phyloP scores from a whole-genome alignment of 345 rosid species.

The Arabidopsis suecica region DNA sequence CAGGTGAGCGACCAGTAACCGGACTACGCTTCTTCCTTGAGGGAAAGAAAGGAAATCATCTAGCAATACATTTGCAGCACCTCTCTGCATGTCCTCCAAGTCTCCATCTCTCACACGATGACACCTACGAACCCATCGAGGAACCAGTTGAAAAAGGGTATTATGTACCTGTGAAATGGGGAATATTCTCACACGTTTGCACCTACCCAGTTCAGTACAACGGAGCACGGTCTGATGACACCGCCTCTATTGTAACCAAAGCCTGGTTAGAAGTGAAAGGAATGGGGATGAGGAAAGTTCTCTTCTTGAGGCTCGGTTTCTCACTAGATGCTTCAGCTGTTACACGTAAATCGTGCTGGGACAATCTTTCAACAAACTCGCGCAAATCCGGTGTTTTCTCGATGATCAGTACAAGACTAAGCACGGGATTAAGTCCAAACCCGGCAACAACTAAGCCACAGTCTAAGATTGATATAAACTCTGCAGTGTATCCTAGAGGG shows the following conservation, averaged over 20 bases:
- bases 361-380: slow-evolving; percentile 62
- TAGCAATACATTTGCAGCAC: slow-evolving; percentile 92
- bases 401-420: slow-evolving; percentile 70
- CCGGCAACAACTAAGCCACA: slow-evolving; percentile 57
- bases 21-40: slow-evolving; percentile 91
- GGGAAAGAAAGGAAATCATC: slow-evolving; percentile 87
- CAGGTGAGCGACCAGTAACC: slow-evolving; percentile 81
- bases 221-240: slow-evolving; percentile 66
- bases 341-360: slow-evolving; percentile 86
- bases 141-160: slow-evolving; percentile 65
- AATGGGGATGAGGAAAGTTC: slow-evolving; percentile 81
- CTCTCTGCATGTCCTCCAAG: slow-evolving; percentile 67
- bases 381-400: slow-evolving; percentile 87
- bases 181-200: slow-evolving; percentile 89
- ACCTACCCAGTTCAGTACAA: slow-evolving; percentile 78
- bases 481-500: slow-evolving; percentile 86
- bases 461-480: slow-evolving; percentile 71
- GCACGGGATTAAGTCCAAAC: slow-evolving; percentile 53
- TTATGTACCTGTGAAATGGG: slow-evolving; percentile 90
- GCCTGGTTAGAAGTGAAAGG: slow-evolving; percentile 94
- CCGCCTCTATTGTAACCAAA: slow-evolving; percentile 80
- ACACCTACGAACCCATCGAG: slow-evolving; percentile 52
- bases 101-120: slow-evolving; percentile 68
- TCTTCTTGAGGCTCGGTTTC: slow-evolving; percentile 90
- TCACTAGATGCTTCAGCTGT: slow-evolving; percentile 68